Evolutionary conservation across 106 monocot species (phyloP), one percentile per base, ranked within the genome.

Genomic region (Dioscorea dumetorum): DNA sequence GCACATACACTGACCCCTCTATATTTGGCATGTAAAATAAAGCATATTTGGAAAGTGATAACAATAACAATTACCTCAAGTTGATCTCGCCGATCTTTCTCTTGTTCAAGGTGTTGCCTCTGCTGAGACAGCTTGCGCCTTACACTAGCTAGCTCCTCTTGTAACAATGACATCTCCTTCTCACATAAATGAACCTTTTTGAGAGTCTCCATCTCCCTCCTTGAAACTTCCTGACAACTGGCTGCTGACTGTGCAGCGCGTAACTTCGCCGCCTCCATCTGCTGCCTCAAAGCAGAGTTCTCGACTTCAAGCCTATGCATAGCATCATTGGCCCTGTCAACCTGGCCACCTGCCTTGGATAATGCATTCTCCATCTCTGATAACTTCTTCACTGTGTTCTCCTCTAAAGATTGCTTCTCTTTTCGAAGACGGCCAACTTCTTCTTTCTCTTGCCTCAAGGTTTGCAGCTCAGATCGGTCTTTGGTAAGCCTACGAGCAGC

Each of bases 361-460:
- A 91, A 67, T 24, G 91, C 95, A 74, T 71, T 78, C 70, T 95
- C 88, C 84, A 88, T 82, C 73, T 91, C 95, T 54, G 79, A 53
- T 19, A 91, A 75, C 71, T 82, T 91, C 76, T 91, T 91, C 70
- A 76, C 71, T 5, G 88, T 82, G 69, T 72, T 90, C 49, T 91
- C 84, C 73, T 91, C 95, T 60, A 91, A 71, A 62, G 65, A 62
- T 62, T 82, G 83, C 64, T 80, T 91, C 78, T 91, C 88, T 60
- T 86, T 91, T 50, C 82, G 86, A 3, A 95, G 73, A 22, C 95
- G 81, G 14, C 65, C 70, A 13, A 79, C 81, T 53, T 95, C 95
- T 14, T 91, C 95, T 65, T 73, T 86, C 61, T 91, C 91, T 17
- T 84, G 88, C 61, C 86, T 76, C 57, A 95, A 62, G 19, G 60